Base-by-base conservation (phyloP, 495 filamentous ascomycete genomes). In the Penicillium angulare region DNA sequence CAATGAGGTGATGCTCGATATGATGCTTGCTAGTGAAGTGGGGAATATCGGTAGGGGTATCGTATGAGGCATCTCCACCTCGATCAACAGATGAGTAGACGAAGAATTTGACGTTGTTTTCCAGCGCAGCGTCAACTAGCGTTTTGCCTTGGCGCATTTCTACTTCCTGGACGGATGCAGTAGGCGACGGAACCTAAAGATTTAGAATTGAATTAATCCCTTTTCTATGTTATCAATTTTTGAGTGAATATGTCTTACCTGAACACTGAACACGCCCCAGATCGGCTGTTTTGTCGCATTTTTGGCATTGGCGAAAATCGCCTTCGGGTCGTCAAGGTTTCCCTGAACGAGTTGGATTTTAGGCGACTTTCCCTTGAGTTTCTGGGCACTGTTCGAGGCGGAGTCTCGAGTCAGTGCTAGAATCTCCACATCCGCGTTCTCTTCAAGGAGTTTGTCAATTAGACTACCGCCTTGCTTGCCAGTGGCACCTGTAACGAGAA, bases 1-100 rank as follows among this genome's bases (percentile, higher is more conserved):
- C 60, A 21, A 77, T 68, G 15, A 90, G 74, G 55, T 88, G 71
- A 38, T 73, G 42, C 69, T 89, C 85, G 62, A 88, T 78, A 23
- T 81, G 63, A 56, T 86, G 79, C 66, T 89, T 89, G 63, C 56
- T 64, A 42, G 67, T 58, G 64, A 88, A 89, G 60, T 88, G 85
- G 34, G 79, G 77, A 41, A 88, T 66, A 2, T 72, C 53, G 2
- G 86, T 87, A 8, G 80, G 76, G 51, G 78, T 84, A 13, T 69
- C 55, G 57, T 74, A 76, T 43, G 75, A 81, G 32, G 65, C 64
- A 22, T 81, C 74, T 38, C 84, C 85, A 43, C 84, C 84, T 16
- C 85, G 82, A 53, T 89, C 87, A 9, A 87, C 84, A 26, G 80
- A 84, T 18, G 69, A 74, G 65, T 87, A 87, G 15, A 89, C 79